Base-by-base conservation (phyloP, 345 rosid species). In the Nephelium lappaceum region DNA sequence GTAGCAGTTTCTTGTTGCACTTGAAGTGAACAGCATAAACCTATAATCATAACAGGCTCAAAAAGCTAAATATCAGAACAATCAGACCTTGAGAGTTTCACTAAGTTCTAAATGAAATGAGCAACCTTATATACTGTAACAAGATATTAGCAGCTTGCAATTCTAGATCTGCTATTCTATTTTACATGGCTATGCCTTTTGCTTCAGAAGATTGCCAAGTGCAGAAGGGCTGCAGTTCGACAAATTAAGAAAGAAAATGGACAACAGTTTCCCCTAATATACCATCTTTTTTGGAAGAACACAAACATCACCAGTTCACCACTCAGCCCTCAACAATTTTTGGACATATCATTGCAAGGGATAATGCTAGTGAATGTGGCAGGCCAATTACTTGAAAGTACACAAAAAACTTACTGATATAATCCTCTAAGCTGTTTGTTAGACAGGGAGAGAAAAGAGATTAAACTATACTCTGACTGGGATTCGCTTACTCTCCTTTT, bases 21-120 rank as follows among this genome's bases (percentile, higher is more conserved):
- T 93, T 93, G 88, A 93, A 91, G 79, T 89, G 92, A 49, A 93
- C 97, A 0, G 87, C 90, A 53, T 93, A 93, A 21, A 91, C 93
- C 97, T 92, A 81, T 23, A 71, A 25, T 7, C 42, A 72, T 42
- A 67, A 19, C 6, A 71, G 3, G 1, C 47, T 67, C 19, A 72
- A 68, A 63, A 36, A 9, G 49, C 36, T 72, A 19, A 51, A 23
- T 74, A 71, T 14, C 63, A 9, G 27, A 67, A 24, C 36, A 11
- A 23, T 39, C 25, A 15, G 47, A 78, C 27, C 11, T 11, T 8
- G 42, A 27, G 58, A 24, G 63, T 65, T 47, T 49, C 43, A 5
- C 11, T 15, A 47, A 19, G 12, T 65, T 60, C 3, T 0, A 21
- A 73, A 72, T 49, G 27, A 6, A 41, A n/a, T n/a, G 0, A 64